These are phyloP conservation scores for Xylaria digitata DNA, from an alignment of 2,329 filamentous ascomycete species.

Conservation along the genomic window DNA sequence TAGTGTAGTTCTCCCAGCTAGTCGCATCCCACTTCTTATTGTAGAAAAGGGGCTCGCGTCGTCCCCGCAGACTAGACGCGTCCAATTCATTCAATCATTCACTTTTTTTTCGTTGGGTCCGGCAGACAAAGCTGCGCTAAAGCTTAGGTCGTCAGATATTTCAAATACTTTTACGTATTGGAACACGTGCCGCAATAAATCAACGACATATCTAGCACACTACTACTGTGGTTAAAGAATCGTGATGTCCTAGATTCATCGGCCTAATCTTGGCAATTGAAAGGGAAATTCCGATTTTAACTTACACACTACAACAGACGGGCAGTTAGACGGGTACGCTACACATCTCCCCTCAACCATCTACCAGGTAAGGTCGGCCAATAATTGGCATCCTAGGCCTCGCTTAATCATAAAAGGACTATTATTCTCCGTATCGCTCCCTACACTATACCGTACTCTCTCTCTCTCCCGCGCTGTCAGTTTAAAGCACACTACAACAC, in stretches of 20 bases:
- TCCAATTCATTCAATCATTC: neutral
- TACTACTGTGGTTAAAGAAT: neutral
- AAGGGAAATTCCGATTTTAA: neutral
- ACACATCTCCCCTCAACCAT: neutral
- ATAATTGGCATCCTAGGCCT: slow-evolving; percentile 8
- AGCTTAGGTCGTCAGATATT: neutral
- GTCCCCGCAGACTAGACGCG: slow-evolving; percentile 19
- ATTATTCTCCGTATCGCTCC: slow-evolving; percentile 15
- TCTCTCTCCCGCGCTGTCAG: slow-evolving; percentile 10
- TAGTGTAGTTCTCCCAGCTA: slow-evolving; percentile 7
- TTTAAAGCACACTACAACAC: neutral
- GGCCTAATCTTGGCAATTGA: neutral
- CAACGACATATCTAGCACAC: neutral
- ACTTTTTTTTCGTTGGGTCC: neutral
- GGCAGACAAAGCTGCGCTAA: slow-evolving; percentile 2
- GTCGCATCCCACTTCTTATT: slow-evolving; percentile 5
- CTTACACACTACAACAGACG: too few relatives aligned
- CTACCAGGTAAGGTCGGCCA: slow-evolving; percentile 5
- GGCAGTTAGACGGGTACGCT: too few relatives aligned
- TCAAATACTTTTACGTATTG: neutral
- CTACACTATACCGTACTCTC: neutral
- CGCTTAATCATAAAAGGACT: slow-evolving; percentile 22
- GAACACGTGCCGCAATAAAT: neutral
- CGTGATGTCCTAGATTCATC: neutral
- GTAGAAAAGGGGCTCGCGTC: slow-evolving; percentile 30